A percentile compares a stretch with the other conserved stretches of the same genome.
Evolutionary conservation across 345 rosid genomes (phyloP).

Genomic region (Eucalyptus tenuipes): DNA sequence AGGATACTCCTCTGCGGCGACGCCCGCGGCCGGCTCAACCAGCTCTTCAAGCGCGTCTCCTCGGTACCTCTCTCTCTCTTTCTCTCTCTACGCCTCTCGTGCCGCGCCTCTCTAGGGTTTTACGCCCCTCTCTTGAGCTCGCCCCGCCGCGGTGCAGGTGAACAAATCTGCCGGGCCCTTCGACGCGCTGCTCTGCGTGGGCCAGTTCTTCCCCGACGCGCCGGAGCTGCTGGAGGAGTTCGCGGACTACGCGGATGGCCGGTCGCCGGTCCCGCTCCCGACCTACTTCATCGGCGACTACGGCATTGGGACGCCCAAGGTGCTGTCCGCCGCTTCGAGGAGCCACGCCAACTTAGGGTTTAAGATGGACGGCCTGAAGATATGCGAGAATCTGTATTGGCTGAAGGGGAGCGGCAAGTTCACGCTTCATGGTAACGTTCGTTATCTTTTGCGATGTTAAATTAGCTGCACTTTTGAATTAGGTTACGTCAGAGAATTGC

Average conservation of each 20-base stretch:
- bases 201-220: slow-evolving; percentile 82
- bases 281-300: slow-evolving; percentile 91
- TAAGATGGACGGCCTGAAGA: slow-evolving; percentile 73
- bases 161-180: slow-evolving; percentile 92
- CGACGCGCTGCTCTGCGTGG: slow-evolving; percentile 79
- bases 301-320: slow-evolving; percentile 64
- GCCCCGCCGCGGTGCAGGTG: slow-evolving; percentile 23
- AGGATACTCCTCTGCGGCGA: slow-evolving; percentile 81
- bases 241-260: slow-evolving; percentile 51
- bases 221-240: slow-evolving; percentile 57
- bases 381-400: slow-evolving; percentile 66
- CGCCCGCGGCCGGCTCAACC: slow-evolving; percentile 69
- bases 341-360: slow-evolving; percentile 60
- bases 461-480: neutral
- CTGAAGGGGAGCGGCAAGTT: slow-evolving; percentile 91
- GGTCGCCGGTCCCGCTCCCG: slow-evolving; percentile 57
- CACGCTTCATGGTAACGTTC: slow-evolving; percentile 44
- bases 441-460: neutral
- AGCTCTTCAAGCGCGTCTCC: slow-evolving; percentile 79
- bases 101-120: neutral
- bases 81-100: neutral
- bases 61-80: slow-evolving; percentile 22
- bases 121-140: neutral
- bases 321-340: slow-evolving; percentile 40
- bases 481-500: neutral